Base-by-base conservation (phyloP, 805 yeast genomes). In the Candida suzukii region DNA sequence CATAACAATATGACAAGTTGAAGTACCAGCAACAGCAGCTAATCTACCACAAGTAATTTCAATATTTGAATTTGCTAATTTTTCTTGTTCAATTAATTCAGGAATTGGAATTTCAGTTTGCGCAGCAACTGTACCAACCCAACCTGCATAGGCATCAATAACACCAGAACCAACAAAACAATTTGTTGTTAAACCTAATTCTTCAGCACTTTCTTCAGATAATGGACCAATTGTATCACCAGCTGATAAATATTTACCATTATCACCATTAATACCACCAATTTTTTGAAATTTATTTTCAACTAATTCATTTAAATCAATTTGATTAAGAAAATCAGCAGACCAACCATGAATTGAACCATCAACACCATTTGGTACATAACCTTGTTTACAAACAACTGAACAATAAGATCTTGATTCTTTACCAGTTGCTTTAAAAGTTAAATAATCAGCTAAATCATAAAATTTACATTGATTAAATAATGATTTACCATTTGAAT, bases 11-110 rank as follows among this genome's bases (percentile, higher is more conserved):
- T 93, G 98, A 59, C 99, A 93, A 1, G 99, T 93, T 2, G 97
- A 88, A 6, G 99, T 93, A 46, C 99, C 99, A 0, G 99, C 98
- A 18, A 93, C 97, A 2, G 97, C 96, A 14, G 99, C 98, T 50
- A 93, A 71, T 52, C 97, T 76, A 43, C 95, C 95, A 49, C 83
- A 72, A 4, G 93, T 78, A 31, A 74, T 71, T 33, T 73, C 74
- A 51, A 83, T 71, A 6, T 77, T 76, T 14, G 32, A n/a, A 2
- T 43, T 41, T 29, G 60, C 57, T 33, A 65, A 66, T 35, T 68
- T 60, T 44, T 76, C 81, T 45, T 70, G 70, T 43, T 74, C 72
- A 4, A 67, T 68, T 46, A 72, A 63, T n/a, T 66, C 64, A 0
- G 77, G 76, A 41, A 80, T 70, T 25, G 71, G 68, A 5, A 66